Evolutionary conservation across 1,284 basidiomycete genomes (phyloP).

Genomic region (Ganoderma boninense): DNA sequence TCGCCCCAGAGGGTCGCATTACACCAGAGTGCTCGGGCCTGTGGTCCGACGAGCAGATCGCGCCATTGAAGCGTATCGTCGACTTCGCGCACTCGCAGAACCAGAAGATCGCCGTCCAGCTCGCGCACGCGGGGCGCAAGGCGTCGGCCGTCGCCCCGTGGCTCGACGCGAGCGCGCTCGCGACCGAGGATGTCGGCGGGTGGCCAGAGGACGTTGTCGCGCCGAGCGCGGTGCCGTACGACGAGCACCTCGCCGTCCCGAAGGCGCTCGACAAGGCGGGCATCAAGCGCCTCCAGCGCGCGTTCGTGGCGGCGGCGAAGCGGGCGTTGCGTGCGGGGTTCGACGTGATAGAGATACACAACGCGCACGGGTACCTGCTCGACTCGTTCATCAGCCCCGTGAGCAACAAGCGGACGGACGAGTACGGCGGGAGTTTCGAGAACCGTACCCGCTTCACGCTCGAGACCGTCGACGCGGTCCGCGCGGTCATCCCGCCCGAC

Average conservation of each 20-base stretch:
- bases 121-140: slow-evolving; percentile 83
- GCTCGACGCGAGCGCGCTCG: slow-evolving; percentile 51
- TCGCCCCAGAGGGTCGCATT: slow-evolving; percentile 82
- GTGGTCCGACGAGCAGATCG: slow-evolving; percentile 78
- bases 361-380: slow-evolving; percentile 72
- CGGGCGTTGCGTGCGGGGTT: slow-evolving; percentile 59
- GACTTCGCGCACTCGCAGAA: slow-evolving; percentile 72
- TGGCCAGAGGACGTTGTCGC: slow-evolving; percentile 67
- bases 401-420: slow-evolving; percentile 74
- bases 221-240: slow-evolving; percentile 66
- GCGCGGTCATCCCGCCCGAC: slow-evolving; percentile 33
- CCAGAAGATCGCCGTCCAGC: slow-evolving; percentile 74
- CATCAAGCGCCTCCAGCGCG: slow-evolving; percentile 65
- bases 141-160: slow-evolving; percentile 72
- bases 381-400: slow-evolving; percentile 65
- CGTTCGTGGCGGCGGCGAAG: slow-evolving; percentile 67
- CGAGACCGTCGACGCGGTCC: slow-evolving; percentile 45
- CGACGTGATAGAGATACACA: slow-evolving; percentile 45
- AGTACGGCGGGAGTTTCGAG: slow-evolving; percentile 80
- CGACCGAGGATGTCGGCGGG: slow-evolving; percentile 56
- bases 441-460: slow-evolving; percentile 71
- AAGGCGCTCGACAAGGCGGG: slow-evolving; percentile 60
- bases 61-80: slow-evolving; percentile 69
- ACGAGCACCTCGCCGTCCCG: slow-evolving; percentile 45
- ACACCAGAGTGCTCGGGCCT: slow-evolving; percentile 76